Percentiles rank a stretch among this genome's conserved stretches.
Conservation (phyloP, 805 yeast species). For the Teunomyces cretensis region DNA sequence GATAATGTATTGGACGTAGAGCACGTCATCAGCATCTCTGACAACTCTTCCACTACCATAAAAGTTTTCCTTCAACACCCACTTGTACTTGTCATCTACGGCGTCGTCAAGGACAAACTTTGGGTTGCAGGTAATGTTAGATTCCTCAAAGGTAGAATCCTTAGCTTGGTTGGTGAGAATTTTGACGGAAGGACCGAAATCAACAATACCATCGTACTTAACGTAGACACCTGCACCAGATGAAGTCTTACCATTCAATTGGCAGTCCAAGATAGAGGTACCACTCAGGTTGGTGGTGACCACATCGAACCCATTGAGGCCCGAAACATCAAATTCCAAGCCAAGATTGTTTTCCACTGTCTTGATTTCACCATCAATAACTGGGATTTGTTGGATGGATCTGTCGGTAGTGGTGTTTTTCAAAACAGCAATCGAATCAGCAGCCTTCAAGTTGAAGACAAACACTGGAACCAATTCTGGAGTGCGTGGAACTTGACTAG, state of each 20-base stretch:
- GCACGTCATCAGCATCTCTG: slow-evolving; percentile 43
- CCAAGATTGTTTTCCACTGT: slow-evolving; percentile 32
- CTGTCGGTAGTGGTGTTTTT: slow-evolving; percentile 16
- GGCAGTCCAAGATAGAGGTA: slow-evolving; percentile 46
- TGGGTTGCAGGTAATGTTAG: slow-evolving; percentile 52
- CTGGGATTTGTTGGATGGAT: slow-evolving; percentile 20
- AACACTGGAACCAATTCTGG: slow-evolving; percentile 34
- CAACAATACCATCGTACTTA: slow-evolving; percentile 50
- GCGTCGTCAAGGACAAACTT: slow-evolving; percentile 40
- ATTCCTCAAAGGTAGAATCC: slow-evolving; percentile 41
- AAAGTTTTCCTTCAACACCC: slow-evolving; percentile 51
- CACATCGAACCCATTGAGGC: slow-evolving; percentile 48
- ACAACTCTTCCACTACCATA: slow-evolving; percentile 61
- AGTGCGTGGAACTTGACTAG: slow-evolving; percentile 16
- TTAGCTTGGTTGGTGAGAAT: slow-evolving; percentile 36
- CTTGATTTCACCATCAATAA: slow-evolving; percentile 28
- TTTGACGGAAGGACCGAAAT: slow-evolving; percentile 30
- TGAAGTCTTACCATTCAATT: slow-evolving; percentile 45
- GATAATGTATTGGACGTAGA: slow-evolving; percentile 56
- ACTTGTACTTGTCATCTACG: slow-evolving; percentile 44
- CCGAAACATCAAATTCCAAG: slow-evolving; percentile 27
- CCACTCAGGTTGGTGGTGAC: slow-evolving; percentile 34
- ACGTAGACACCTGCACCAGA: slow-evolving; percentile 43
- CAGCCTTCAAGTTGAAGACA: slow-evolving; percentile 26
- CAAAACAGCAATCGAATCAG: slow-evolving; percentile 19